Evolutionary conservation across 352 stramenopile genomes (phyloP).

Genomic region (Plasmopara muralis): DNA sequence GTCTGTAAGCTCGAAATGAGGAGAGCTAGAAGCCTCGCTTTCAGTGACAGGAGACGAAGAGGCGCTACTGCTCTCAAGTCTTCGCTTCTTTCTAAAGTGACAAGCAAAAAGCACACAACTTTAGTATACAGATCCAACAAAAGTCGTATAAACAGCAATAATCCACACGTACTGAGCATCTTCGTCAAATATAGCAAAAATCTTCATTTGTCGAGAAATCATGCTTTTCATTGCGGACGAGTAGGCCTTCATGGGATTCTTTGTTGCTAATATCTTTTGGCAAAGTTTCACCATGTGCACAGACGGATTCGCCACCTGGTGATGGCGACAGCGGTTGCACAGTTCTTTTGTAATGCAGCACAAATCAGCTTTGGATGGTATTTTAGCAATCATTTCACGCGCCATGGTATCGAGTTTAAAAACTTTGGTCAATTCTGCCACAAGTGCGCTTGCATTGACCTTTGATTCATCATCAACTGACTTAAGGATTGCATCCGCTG

Average conservation of each 20-base stretch:
- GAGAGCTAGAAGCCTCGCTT: conserved; percentile 55
- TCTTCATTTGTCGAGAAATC: conserved; percentile 80
- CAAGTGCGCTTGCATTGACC: conserved; percentile 43
- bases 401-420: conserved; percentile 83
- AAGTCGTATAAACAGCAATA: too few relatives aligned
- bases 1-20: conserved; percentile 68
- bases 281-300: conserved; percentile 79
- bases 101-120: conserved; percentile 8
- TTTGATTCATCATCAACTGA: conserved; percentile 53
- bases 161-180: conserved; percentile 56
- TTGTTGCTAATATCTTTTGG: conserved; percentile 60
- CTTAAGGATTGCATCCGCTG: conserved; percentile 50
- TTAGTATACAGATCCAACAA: neutral
- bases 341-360: conserved; percentile 73
- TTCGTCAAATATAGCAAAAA: conserved; percentile 61
- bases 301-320: conserved; percentile 79
- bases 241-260: conserved; percentile 76
- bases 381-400: conserved; percentile 54
- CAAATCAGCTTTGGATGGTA: conserved; percentile 48
- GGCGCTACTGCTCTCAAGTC: conserved; percentile 44
- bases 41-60: conserved; percentile 52
- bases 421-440: conserved; percentile 56
- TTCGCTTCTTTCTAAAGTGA: conserved; percentile 61
- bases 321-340: conserved; percentile 66
- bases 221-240: conserved; percentile 83